These are phyloP conservation scores for Canavalia gladiata DNA, from an alignment of 306 rosid genomes.

Conservation along the genomic window DNA sequence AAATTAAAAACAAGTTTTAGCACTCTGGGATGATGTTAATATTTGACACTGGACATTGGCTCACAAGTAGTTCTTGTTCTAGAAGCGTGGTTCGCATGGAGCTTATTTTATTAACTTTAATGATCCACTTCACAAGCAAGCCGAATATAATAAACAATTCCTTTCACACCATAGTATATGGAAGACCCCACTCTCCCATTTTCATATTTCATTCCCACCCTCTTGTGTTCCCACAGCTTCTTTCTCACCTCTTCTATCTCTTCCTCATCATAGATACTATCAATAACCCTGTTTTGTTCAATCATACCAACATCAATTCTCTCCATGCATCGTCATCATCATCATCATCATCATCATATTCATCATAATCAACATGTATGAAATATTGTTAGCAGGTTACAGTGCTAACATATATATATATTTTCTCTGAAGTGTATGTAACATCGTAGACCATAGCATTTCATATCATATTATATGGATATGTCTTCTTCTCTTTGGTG, in stretches of 20 bases:
- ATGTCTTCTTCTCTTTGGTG: constrained; percentile 54
- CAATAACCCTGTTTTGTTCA: background rate
- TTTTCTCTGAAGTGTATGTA: background rate
- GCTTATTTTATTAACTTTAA: background rate
- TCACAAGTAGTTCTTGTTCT: background rate
- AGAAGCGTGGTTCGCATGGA: constrained; percentile 47
- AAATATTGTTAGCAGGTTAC: background rate
- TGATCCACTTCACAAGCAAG: background rate
- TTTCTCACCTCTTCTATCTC: constrained; percentile 5
- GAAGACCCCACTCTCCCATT: constrained; percentile 9
- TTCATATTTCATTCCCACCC: background rate
- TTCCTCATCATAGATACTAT: no score
- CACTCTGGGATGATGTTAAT: no score
- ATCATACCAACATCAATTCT: background rate
- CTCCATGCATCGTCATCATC: background rate
- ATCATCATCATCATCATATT: background rate
- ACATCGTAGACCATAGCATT: background rate
- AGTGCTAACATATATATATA: background rate
- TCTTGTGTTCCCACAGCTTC: background rate
- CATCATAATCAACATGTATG: constrained; percentile 10
- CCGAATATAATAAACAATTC: background rate
- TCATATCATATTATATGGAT: background rate
- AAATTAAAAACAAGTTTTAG: no score
- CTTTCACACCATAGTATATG: background rate
- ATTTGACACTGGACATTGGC: no score